phyloP scores from a whole-genome alignment of 2,329 filamentous ascomycete genomes.

The Scedosporium minutisporum region DNA sequence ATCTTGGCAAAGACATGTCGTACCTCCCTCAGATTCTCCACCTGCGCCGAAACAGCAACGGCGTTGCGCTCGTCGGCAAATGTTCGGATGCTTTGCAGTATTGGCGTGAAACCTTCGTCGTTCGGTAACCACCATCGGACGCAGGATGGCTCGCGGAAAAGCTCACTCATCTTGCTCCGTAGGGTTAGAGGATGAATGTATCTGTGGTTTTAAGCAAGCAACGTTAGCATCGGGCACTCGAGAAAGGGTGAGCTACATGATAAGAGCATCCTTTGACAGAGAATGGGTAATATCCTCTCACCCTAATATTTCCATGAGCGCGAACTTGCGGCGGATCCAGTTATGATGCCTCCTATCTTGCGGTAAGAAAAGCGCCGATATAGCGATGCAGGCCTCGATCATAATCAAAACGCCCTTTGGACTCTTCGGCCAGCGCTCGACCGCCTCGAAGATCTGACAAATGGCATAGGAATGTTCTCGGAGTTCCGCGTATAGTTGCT shows the following conservation, averaged over 20 bases:
- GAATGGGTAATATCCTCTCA: conserved; percentile 33
- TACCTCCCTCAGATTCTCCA: conserved; percentile 64
- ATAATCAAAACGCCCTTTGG: conserved; percentile 63
- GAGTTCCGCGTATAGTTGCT: conserved; percentile 42
- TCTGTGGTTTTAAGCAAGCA: conserved; percentile 21
- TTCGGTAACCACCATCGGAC: conserved; percentile 85
- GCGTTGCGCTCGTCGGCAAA: conserved; percentile 72
- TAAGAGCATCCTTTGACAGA: background rate
- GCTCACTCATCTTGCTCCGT: conserved; percentile 62
- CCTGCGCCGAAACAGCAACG: conserved; percentile 44
- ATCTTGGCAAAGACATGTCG: conserved; percentile 62
- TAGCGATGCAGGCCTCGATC: conserved; percentile 65
- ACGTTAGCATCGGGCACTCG: background rate
- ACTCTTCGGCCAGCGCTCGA: conserved; percentile 61
- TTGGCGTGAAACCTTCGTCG: conserved; percentile 62
- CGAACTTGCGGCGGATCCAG: conserved; percentile 76
- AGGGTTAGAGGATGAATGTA: conserved; percentile 74
- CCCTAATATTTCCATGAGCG: conserved; percentile 69
- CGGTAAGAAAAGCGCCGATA: conserved; percentile 72
- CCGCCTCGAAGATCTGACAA: conserved; percentile 70
- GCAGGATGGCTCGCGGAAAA: conserved; percentile 64
- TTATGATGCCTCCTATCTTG: conserved; percentile 60
- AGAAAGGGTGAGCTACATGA: background rate
- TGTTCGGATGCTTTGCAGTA: conserved; percentile 66
- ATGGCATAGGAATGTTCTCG: conserved; percentile 55